A percentile compares a stretch with the other conserved stretches of the same genome.
Conservation (phyloP, 306 rosid species). For the Fagus sylvatica region DNA sequence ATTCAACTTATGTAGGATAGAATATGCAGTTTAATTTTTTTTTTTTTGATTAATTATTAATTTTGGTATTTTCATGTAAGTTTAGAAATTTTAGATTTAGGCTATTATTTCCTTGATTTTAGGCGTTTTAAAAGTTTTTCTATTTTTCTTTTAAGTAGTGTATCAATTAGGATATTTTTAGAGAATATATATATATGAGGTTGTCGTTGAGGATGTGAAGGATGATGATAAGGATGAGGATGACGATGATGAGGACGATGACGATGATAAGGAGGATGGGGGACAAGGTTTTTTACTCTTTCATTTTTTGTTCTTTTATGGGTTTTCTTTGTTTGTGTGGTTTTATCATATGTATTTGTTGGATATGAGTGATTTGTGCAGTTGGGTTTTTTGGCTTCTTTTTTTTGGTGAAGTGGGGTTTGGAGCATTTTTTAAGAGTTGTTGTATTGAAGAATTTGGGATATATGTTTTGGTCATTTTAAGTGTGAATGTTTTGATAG, state of each 20-base stretch:
- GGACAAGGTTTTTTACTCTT: slow-evolving; percentile 36
- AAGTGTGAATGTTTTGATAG: background rate
- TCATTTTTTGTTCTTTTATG: background rate
- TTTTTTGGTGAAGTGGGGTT: slow-evolving; percentile 1
- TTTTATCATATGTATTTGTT: background rate
- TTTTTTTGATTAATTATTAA: no score
- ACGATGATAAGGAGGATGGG: slow-evolving; percentile 61
- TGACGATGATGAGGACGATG: slow-evolving; percentile 51
- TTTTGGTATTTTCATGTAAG: no score
- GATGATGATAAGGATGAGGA: slow-evolving; percentile 58
- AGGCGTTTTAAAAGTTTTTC: no score
- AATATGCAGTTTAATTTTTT: no score
- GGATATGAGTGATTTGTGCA: background rate
- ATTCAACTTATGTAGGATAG: no score
- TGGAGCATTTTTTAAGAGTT: background rate
- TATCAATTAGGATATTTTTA: no score
- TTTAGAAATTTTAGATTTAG: no score
- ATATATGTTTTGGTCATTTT: background rate
- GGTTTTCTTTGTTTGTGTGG: background rate
- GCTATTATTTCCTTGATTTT: no score
- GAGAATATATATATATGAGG: no score
- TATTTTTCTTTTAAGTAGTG: no score
- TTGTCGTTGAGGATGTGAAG: slow-evolving; percentile 71
- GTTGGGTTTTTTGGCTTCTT: background rate
- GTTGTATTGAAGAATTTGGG: background rate